A percentile compares a stretch with the other conserved stretches of the same genome.
phyloP scores from a whole-genome alignment of 371 early-diverging fungal genomes.

The Batkoa obscura region DNA sequence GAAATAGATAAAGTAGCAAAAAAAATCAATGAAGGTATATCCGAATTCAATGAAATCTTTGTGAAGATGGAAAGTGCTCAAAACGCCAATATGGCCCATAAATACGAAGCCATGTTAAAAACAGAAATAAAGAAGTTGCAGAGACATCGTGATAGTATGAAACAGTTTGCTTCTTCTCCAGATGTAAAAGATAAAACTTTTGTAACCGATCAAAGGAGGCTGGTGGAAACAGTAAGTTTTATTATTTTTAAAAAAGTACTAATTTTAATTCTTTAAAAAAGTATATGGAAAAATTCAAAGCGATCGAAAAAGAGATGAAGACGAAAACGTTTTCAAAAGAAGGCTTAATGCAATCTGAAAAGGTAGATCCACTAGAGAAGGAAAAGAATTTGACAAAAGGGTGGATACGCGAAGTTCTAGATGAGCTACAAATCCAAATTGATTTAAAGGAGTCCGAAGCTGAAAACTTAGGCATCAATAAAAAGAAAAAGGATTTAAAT shows the following conservation, averaged over 20 bases:
- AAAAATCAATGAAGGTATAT: constrained; percentile 89
- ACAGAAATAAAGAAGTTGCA: constrained; percentile 97
- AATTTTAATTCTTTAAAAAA: constrained; percentile 10
- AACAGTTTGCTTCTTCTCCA: constrained; percentile 76
- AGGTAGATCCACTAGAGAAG: constrained; percentile 82
- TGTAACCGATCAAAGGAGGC: constrained; percentile 68
- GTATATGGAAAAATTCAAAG: constrained; percentile 97
- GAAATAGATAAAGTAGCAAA: constrained; percentile 90
- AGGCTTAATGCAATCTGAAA: constrained; percentile 57
- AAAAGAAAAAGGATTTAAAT: constrained; percentile 48
- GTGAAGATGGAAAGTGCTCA: constrained; percentile 70
- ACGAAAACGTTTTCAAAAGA: constrained; percentile 95
- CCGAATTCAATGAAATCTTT: constrained; percentile 75
- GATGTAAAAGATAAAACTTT: constrained; percentile 92
- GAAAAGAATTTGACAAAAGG: constrained; percentile 62
- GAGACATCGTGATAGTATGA: constrained; percentile 87
- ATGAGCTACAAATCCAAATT: constrained; percentile 66
- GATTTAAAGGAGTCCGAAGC: constrained; percentile 78
- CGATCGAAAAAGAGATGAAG: constrained; percentile 92
- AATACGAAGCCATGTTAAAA: constrained; percentile 86
- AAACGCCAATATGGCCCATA: constrained; percentile 80
- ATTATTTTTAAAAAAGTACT: neutral
- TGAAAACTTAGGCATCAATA: constrained; percentile 52
- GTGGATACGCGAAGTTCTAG: constrained; percentile 66
- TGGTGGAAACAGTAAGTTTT: constrained; percentile 57